A percentile compares a stretch with the other conserved stretches of the same genome.
Conservation (phyloP, 1,284 basidiomycete genomes). For the Pseudozyma pruni region DNA sequence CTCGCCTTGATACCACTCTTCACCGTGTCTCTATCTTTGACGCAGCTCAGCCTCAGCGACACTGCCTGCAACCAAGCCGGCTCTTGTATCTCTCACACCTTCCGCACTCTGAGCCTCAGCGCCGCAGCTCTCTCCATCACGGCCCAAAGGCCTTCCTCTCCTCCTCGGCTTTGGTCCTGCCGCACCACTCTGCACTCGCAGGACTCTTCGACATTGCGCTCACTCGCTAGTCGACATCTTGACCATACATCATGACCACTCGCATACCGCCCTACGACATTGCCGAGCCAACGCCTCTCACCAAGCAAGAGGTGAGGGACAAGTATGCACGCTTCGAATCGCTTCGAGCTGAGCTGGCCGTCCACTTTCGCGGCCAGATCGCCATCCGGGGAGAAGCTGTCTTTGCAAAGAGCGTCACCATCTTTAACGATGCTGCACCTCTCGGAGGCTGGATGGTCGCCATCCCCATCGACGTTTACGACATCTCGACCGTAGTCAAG, state of each 20-base stretch:
- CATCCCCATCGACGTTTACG: slow-evolving; percentile 36
- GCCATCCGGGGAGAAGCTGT: slow-evolving; percentile 38
- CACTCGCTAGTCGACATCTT: not conserved
- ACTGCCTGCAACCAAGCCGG: slow-evolving; percentile 27
- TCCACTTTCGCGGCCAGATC: slow-evolving; percentile 38
- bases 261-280: slow-evolving; percentile 47
- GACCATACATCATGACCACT: slow-evolving; percentile 14
- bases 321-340: slow-evolving; percentile 32
- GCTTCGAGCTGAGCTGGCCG: slow-evolving; percentile 24
- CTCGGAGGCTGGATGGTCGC: slow-evolving; percentile 54
- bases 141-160: slow-evolving; percentile 36
- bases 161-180: slow-evolving; percentile 14
- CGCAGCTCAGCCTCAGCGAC: not conserved
- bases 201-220: slow-evolving; percentile 6
- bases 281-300: slow-evolving; percentile 33
- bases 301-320: slow-evolving; percentile 22
- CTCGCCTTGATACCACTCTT: slow-evolving; percentile 4
- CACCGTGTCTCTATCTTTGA: not conserved
- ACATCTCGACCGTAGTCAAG: slow-evolving; percentile 51
- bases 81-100: not conserved
- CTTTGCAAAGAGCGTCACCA: slow-evolving; percentile 45
- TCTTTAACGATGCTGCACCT: slow-evolving; percentile 58
- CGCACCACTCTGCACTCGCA: slow-evolving; percentile 50
- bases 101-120: slow-evolving; percentile 2
- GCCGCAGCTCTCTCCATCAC: slow-evolving; percentile 19